These are phyloP conservation scores for Aspergillus quadrilineatus DNA, from an alignment of 2,329 filamentous ascomycete genomes.

Conservation along the genomic window DNA sequence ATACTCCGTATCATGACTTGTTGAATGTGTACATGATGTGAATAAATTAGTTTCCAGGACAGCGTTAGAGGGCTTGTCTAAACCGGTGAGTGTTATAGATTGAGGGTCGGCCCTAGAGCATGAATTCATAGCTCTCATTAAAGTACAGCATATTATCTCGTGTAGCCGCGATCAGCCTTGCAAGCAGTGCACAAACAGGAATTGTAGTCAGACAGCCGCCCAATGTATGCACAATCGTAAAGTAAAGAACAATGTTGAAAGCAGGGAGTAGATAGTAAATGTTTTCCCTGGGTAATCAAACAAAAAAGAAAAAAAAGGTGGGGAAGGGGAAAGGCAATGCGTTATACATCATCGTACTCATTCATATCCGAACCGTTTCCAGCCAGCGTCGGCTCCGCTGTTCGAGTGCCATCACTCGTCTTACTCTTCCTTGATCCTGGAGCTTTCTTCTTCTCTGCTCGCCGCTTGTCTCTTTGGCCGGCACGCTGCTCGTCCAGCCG, in stretches of 20 bases:
- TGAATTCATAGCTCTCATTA: slow-evolving; percentile 4
- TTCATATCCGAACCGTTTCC: neutral
- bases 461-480: slow-evolving; percentile 23
- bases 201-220: slow-evolving; percentile 18
- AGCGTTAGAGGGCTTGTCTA: too few relatives aligned
- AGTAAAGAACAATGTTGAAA: neutral
- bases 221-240: slow-evolving; percentile 8
- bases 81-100: too few relatives aligned
- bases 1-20: neutral
- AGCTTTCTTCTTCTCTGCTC: slow-evolving; percentile 26
- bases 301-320: neutral
- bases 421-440: slow-evolving; percentile 22
- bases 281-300: neutral
- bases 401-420: slow-evolving; percentile 19
- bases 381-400: slow-evolving; percentile 4
- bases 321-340: neutral
- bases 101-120: too few relatives aligned
- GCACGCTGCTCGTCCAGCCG: slow-evolving; percentile 27
- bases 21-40: neutral
- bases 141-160: neutral
- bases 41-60: neutral
- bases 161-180: neutral
- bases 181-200: neutral
- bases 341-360: slow-evolving; percentile 1
- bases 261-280: neutral